phyloP scores from a whole-genome alignment of 2,329 filamentous ascomycete genomes.

The Chrysoporthe puriensis region DNA sequence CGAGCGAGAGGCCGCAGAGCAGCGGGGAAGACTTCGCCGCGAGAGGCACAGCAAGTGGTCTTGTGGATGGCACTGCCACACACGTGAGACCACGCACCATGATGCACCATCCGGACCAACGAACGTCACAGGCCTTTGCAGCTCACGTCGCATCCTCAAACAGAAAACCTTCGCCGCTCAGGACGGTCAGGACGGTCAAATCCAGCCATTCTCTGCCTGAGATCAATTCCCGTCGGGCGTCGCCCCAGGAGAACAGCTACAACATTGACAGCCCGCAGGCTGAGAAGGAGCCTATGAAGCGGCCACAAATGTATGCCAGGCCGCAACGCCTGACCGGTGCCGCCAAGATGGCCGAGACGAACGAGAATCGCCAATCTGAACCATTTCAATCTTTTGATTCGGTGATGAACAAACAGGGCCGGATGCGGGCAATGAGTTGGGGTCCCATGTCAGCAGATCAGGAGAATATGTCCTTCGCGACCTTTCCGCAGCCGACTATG shows the following conservation, averaged over 20 bases:
- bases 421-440: constrained; percentile 34
- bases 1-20: constrained; percentile 16
- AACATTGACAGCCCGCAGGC: constrained; percentile 10
- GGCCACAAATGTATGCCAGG: constrained; percentile 30
- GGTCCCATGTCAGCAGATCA: constrained; percentile 37
- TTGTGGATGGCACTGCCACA: background rate
- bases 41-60: constrained; percentile 10
- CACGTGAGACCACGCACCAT: constrained; percentile 20
- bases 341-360: constrained; percentile 25
- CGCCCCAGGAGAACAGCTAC: constrained; percentile 8
- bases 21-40: constrained; percentile 1
- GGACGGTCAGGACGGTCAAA: constrained; percentile 15
- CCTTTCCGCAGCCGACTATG: constrained; percentile 25
- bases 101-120: constrained; percentile 21
- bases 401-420: constrained; percentile 25
- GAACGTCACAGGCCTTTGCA: constrained; percentile 20
- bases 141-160: constrained; percentile 19
- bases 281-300: constrained; percentile 4
- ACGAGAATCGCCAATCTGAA: background rate
- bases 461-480: constrained; percentile 12
- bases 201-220: constrained; percentile 15
- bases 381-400: constrained; percentile 46
- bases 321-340: constrained; percentile 35
- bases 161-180: constrained; percentile 21
- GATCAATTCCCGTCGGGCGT: background rate